Percentiles rank a stretch among this genome's conserved stretches.
phyloP scores from a whole-genome alignment of 106 monocot genomes.

The Platanthera zijinensis region DNA sequence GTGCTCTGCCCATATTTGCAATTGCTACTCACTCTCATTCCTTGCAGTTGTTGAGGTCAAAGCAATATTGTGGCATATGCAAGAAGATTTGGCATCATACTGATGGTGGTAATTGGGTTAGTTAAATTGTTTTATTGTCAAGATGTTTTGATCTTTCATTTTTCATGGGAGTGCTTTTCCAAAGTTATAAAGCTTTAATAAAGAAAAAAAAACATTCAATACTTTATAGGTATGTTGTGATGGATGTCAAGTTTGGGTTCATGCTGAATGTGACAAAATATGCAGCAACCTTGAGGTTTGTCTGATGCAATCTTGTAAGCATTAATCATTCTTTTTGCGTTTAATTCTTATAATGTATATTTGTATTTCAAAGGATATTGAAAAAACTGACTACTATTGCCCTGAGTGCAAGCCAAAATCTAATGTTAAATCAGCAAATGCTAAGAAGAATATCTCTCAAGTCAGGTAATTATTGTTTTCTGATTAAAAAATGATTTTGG shows the following conservation, averaged over 20 bases:
- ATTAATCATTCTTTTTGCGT: not conserved
- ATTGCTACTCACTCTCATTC: not conserved
- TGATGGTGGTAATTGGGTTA: constrained; percentile 81
- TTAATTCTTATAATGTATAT: not conserved
- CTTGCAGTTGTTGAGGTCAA: constrained; percentile 68
- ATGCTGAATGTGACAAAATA: constrained; percentile 74
- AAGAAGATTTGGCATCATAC: constrained; percentile 94
- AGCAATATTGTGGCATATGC: constrained; percentile 95
- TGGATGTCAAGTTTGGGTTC: constrained; percentile 93
- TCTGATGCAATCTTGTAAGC: not conserved
- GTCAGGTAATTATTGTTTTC: constrained; percentile 25
- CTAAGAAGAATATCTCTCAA: constrained; percentile 26
- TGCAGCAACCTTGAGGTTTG: constrained; percentile 50
- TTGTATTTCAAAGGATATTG: constrained; percentile 50
- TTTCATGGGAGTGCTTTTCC: not conserved
- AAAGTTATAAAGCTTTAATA: not conserved
- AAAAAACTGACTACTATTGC: constrained; percentile 62
- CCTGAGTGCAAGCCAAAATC: constrained; percentile 78
- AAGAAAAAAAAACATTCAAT: constrained; percentile 3
- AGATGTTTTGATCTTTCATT: not conserved
- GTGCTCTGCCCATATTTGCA: not conserved
- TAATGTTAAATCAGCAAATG: constrained; percentile 28
- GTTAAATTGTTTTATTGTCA: constrained; percentile 1
- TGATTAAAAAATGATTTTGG: not conserved
- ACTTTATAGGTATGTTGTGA: constrained; percentile 67